These are phyloP conservation scores for Podaxis mareebaensis DNA, from an alignment of 768 basidiomycete species.

Conservation along the genomic window DNA sequence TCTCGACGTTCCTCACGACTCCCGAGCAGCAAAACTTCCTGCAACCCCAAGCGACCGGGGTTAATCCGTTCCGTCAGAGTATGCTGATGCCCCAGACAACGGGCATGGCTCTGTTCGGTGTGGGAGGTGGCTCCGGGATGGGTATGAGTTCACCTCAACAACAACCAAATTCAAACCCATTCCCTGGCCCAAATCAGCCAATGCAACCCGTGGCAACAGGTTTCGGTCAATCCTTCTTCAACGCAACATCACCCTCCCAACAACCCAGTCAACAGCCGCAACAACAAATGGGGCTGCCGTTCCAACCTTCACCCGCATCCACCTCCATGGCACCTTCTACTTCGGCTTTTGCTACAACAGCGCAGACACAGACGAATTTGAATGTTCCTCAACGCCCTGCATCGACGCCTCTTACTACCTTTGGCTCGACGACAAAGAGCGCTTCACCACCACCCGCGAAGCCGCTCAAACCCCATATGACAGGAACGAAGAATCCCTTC, in stretches of 20 bases:
- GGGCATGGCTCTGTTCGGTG: constrained; percentile 49
- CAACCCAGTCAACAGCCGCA: constrained; percentile 7
- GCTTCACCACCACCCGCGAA: constrained; percentile 49
- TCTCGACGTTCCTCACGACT: constrained; percentile 55
- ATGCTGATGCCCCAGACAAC: constrained; percentile 67
- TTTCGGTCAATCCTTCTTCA: constrained; percentile 12
- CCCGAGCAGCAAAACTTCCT: constrained; percentile 43
- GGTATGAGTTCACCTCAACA: constrained; percentile 19
- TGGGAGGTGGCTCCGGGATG: constrained; percentile 13
- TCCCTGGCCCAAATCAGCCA: not conserved
- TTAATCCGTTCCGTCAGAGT: constrained; percentile 85
- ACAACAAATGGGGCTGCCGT: constrained; percentile 1
- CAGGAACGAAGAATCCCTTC: constrained; percentile 95
- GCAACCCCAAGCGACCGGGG: constrained; percentile 62
- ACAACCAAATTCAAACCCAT: constrained; percentile 22
- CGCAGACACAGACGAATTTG: constrained; percentile 19
- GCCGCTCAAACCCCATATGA: constrained; percentile 83
- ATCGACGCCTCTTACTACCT: constrained; percentile 67
- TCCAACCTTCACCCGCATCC: constrained; percentile 5
- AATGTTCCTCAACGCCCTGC: constrained; percentile 59
- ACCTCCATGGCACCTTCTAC: constrained; percentile 21
- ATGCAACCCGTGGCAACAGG: not conserved
- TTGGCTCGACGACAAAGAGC: constrained; percentile 27
- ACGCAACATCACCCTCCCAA: not conserved
- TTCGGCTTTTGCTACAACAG: constrained; percentile 24